phyloP scores from a whole-genome alignment of 2,329 filamentous ascomycete genomes.

The Colletotrichum sp. region DNA sequence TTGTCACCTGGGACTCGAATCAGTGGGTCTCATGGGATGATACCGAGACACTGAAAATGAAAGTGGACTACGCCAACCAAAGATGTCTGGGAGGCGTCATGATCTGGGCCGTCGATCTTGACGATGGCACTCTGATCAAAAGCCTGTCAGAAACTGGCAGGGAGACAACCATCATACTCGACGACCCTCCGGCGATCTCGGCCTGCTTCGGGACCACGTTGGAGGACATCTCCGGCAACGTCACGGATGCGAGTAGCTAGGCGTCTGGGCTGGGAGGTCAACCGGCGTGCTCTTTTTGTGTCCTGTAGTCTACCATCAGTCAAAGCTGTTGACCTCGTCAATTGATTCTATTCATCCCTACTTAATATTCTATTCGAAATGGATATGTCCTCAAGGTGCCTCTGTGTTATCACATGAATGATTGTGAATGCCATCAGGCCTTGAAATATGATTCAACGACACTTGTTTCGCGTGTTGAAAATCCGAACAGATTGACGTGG shows the following conservation, averaged over 20 bases:
- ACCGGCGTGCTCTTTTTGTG: neutral
- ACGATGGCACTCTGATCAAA: slow-evolving; percentile 26
- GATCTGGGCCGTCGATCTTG: slow-evolving; percentile 34
- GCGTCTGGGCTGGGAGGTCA: neutral
- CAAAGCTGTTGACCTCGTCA: neutral
- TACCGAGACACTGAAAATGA: slow-evolving; percentile 34
- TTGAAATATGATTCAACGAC: neutral
- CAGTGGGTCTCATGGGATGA: slow-evolving; percentile 46
- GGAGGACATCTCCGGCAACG: neutral
- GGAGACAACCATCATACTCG: neutral
- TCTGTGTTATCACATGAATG: neutral
- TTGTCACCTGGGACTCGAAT: slow-evolving; percentile 31
- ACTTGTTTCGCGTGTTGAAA: neutral
- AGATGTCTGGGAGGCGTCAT: slow-evolving; percentile 29
- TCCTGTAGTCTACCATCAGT: neutral
- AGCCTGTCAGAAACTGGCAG: neutral
- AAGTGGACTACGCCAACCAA: slow-evolving; percentile 33
- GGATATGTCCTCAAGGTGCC: neutral
- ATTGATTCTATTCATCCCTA: neutral
- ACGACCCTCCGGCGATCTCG: neutral
- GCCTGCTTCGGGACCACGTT: neutral
- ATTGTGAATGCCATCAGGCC: neutral
- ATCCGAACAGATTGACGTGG: neutral
- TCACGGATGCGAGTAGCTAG: neutral
- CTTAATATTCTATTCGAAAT: neutral